Percentiles rank a stretch among this genome's conserved stretches.
phyloP scores from a whole-genome alignment of 2,329 filamentous ascomycete species.

The Trichoderma koningiopsis region DNA sequence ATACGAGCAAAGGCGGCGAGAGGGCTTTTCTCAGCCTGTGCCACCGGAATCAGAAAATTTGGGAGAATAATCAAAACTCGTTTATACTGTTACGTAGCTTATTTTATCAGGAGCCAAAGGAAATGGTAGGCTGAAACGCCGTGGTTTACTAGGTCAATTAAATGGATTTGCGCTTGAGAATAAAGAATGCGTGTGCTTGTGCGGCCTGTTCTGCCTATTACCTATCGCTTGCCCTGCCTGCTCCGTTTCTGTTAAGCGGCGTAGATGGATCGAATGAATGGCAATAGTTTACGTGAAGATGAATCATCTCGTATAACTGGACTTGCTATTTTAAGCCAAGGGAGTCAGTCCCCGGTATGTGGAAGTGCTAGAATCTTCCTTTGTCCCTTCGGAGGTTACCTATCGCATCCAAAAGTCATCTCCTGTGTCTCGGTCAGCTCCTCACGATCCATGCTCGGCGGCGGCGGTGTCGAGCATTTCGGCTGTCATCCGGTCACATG shows the following conservation, averaged over 20 bases:
- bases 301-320: not conserved
- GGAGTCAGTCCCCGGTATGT: not conserved
- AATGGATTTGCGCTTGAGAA: conserved; percentile 11
- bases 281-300: not conserved
- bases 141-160: conserved; percentile 23
- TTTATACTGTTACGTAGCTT: conserved; percentile 31
- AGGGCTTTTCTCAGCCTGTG: not conserved
- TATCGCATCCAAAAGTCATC: not conserved
- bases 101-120: conserved; percentile 23
- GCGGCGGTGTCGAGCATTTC: not conserved
- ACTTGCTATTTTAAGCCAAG: not conserved
- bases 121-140: conserved; percentile 24
- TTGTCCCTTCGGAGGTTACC: not conserved
- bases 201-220: not conserved
- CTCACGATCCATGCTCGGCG: not conserved
- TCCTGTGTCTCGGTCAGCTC: conserved; percentile 16
- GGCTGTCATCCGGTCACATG: conserved; percentile 18
- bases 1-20: conserved; percentile 2
- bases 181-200: not conserved
- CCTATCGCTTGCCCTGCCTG: not conserved
- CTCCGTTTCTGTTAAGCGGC: not conserved
- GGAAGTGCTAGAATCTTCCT: not conserved
- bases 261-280: not conserved
- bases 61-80: conserved; percentile 32
- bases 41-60: conserved; percentile 29